phyloP scores from a whole-genome alignment of 2,329 filamentous ascomycete species.

The Tolypocladium cylindrosporum region DNA sequence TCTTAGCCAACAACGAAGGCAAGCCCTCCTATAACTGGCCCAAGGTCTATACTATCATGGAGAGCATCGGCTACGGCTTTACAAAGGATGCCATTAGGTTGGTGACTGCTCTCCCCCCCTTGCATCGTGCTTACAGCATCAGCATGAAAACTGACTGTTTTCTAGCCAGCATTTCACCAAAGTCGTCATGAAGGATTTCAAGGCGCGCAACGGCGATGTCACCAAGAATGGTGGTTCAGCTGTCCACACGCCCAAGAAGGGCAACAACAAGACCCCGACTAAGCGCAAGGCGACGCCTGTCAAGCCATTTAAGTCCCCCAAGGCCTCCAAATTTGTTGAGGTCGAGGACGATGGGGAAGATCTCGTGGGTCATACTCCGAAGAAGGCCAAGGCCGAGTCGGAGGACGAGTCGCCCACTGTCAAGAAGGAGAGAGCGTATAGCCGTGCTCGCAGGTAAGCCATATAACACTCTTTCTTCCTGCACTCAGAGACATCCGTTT shows the following conservation, averaged over 20 bases:
- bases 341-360: slow-evolving; percentile 6
- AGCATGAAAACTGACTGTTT: too few species aligned
- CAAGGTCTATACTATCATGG: slow-evolving; percentile 20
- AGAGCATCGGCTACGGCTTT: slow-evolving; percentile 21
- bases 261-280: not conserved
- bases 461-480: not conserved
- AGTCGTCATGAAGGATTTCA: slow-evolving; percentile 24
- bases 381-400: slow-evolving; percentile 19
- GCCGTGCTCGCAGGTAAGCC: slow-evolving; percentile 9
- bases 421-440: slow-evolving; percentile 8
- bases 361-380: slow-evolving; percentile 8
- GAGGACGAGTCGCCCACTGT: slow-evolving; percentile 5
- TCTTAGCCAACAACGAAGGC: slow-evolving; percentile 15
- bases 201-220: slow-evolving; percentile 13
- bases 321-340: not conserved
- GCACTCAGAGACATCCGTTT: not conserved
- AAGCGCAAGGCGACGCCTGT: slow-evolving; percentile 6
- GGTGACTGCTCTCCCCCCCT: slow-evolving; percentile 5
- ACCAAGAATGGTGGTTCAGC: slow-evolving; percentile 1
- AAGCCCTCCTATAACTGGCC: slow-evolving; percentile 23
- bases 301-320: not conserved
- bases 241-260: slow-evolving; percentile 11
- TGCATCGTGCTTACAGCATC: not conserved
- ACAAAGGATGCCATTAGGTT: slow-evolving; percentile 29
- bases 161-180: slow-evolving; percentile 30